Evolutionary conservation across 108 stramenopile species (phyloP).

Genomic region (Cyclotella atomus): DNA sequence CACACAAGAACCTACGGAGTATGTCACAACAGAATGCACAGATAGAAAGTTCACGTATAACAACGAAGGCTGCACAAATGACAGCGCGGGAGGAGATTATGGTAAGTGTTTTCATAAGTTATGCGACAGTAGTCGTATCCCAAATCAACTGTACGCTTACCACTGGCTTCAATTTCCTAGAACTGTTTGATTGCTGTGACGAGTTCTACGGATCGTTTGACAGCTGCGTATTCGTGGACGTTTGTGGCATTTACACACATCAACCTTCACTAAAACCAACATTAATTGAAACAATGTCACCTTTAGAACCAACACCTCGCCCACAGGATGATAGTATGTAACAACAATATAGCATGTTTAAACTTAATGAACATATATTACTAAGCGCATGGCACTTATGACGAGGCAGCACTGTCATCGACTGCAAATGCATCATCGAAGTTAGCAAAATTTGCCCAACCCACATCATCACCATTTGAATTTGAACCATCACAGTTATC

Average conservation of each 20-base stretch:
- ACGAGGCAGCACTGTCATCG: background rate
- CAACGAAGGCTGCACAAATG: background rate
- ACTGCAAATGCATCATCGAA: constrained; percentile 67
- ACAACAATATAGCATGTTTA: no score
- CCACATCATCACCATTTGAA: background rate
- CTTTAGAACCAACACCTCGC: no score
- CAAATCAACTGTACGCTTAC: no score
- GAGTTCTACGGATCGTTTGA: background rate
- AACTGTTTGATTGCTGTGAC: constrained; percentile 7
- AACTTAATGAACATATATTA: background rate
- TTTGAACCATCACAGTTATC: background rate
- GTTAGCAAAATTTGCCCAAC: constrained; percentile 68
- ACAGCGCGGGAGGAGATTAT: background rate
- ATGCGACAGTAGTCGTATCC: no score
- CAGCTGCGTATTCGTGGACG: background rate
- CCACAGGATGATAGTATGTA: no score
- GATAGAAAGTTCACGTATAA: background rate
- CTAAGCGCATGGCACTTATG: background rate
- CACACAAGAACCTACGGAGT: no score
- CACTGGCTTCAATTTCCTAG: no score
- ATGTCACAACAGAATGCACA: background rate
- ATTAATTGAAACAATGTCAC: background rate
- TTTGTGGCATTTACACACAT: background rate
- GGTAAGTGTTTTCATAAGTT: background rate
- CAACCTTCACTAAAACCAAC: background rate